Percentiles rank a stretch among this genome's conserved stretches.
Conservation (phyloP, 2,329 filamentous ascomycete species). For the Aspergillus phoenicis region DNA sequence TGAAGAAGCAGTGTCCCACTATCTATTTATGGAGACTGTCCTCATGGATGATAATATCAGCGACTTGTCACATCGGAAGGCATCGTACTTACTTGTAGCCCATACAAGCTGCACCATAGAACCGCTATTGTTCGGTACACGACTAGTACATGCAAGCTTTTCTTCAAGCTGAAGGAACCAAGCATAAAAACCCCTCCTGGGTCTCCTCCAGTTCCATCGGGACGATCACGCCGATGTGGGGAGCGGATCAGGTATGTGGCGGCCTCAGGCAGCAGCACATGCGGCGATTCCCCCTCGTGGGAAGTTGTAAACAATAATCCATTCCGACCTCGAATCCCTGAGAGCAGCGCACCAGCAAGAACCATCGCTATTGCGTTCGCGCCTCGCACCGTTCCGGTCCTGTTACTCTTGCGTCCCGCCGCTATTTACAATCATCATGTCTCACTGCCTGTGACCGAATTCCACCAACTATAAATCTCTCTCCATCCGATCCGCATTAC, state of each 20-base stretch:
- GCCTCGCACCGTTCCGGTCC: no score
- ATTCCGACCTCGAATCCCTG: not conserved
- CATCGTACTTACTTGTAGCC: not conserved
- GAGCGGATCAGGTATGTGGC: not conserved
- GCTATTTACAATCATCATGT: not conserved
- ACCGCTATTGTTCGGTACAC: no score
- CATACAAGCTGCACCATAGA: not conserved
- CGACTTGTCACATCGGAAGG: not conserved
- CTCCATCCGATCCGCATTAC: not conserved
- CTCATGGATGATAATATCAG: not conserved
- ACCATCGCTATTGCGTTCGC: not conserved
- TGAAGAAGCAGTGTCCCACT: not conserved
- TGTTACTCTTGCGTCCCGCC: not conserved
- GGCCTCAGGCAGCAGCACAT: not conserved
- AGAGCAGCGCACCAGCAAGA: not conserved
- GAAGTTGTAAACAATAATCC: not conserved
- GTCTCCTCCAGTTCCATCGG: not conserved
- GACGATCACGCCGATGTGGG: not conserved
- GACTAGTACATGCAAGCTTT: not conserved
- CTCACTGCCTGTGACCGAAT: not conserved
- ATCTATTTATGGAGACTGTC: not conserved
- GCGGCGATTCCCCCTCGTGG: not conserved
- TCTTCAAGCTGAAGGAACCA: not conserved
- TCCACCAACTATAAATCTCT: not conserved
- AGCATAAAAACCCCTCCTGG: not conserved